Conservation (phyloP, 345 rosid genomes). For the Erysimum cheiranthoides region DNA sequence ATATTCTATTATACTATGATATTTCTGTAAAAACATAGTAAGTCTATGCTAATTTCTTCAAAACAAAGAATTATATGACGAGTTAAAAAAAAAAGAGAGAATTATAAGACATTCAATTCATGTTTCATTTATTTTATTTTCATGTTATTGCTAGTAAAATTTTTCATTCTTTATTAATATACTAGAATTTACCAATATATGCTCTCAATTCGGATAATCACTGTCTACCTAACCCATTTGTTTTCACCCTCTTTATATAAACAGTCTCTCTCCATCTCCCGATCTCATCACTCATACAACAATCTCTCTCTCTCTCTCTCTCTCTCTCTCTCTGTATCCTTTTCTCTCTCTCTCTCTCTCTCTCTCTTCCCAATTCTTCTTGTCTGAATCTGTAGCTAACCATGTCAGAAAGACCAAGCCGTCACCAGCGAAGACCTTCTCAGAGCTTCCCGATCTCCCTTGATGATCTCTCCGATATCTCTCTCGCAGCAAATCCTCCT, state of each 20-base stretch:
- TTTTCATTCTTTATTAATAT: neutral
- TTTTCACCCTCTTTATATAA: constrained; percentile 44
- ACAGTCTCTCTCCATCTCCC: constrained; percentile 25
- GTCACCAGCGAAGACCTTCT: constrained; percentile 49
- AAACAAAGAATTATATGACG: neutral
- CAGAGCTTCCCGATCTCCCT: constrained; percentile 39
- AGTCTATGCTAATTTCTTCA: neutral
- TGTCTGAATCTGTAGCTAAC: constrained; percentile 37
- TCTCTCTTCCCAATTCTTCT: neutral
- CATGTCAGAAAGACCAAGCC: constrained; percentile 50
- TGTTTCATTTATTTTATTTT: neutral
- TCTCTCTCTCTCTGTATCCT: neutral
- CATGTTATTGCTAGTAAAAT: neutral
- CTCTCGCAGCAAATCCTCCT: constrained; percentile 23
- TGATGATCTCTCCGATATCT: constrained; percentile 43
- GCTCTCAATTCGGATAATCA: constrained; percentile 34
- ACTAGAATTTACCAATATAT: constrained; percentile 11
- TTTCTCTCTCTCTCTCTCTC: constrained; percentile 14
- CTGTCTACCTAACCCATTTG: constrained; percentile 34
- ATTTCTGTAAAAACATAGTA: too few species aligned
- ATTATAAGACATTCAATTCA: neutral
- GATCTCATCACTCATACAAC: constrained; percentile 18
- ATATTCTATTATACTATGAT: too few species aligned
- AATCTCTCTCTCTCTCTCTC: constrained; percentile 12
- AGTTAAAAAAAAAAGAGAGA: neutral